phyloP scores from a whole-genome alignment of 2,329 filamentous ascomycete species.

The Alternaria sp. region DNA sequence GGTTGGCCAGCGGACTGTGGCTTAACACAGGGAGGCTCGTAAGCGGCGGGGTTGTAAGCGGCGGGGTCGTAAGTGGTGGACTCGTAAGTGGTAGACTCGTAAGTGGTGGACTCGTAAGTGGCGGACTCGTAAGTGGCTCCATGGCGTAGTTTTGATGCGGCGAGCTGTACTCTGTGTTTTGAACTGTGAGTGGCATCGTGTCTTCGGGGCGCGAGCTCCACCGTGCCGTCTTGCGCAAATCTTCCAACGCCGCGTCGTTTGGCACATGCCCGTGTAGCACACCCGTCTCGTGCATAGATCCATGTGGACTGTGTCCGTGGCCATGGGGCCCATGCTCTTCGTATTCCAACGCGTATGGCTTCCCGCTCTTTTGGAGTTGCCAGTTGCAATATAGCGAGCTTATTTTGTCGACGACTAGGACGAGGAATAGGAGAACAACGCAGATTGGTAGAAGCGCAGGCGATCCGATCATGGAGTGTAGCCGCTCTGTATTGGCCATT shows the following conservation, averaged over 20 bases:
- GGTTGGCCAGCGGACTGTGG: slow-evolving; percentile 17
- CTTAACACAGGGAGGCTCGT: slow-evolving; percentile 18
- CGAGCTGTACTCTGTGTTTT: slow-evolving; percentile 28
- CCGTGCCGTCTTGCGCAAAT: slow-evolving; percentile 13
- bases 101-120: slow-evolving; percentile 20
- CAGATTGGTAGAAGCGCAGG: slow-evolving; percentile 49
- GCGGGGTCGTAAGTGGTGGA: neutral
- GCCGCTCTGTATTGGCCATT: slow-evolving; percentile 31
- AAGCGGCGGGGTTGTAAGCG: slow-evolving; percentile 25
- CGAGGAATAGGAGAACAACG: slow-evolving; percentile 47
- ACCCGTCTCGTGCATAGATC: slow-evolving; percentile 22
- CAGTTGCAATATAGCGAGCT: slow-evolving; percentile 43
- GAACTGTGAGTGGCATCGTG: slow-evolving; percentile 14
- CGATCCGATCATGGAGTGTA: slow-evolving; percentile 41
- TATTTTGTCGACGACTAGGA: slow-evolving; percentile 44
- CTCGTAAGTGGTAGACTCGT: slow-evolving; percentile 7
- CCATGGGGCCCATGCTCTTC: slow-evolving; percentile 39
- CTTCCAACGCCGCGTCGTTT: slow-evolving; percentile 2
- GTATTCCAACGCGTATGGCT: slow-evolving; percentile 44
- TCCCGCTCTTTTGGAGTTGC: slow-evolving; percentile 40
- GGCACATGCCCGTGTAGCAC: slow-evolving; percentile 3
- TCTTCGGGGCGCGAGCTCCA: slow-evolving; percentile 19
- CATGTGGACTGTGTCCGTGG: slow-evolving; percentile 28
- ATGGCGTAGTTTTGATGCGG: slow-evolving; percentile 28
- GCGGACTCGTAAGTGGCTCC: slow-evolving; percentile 32